Conservation (phyloP, 495 filamentous ascomycete species). For the Endocarpon pusillum region DNA sequence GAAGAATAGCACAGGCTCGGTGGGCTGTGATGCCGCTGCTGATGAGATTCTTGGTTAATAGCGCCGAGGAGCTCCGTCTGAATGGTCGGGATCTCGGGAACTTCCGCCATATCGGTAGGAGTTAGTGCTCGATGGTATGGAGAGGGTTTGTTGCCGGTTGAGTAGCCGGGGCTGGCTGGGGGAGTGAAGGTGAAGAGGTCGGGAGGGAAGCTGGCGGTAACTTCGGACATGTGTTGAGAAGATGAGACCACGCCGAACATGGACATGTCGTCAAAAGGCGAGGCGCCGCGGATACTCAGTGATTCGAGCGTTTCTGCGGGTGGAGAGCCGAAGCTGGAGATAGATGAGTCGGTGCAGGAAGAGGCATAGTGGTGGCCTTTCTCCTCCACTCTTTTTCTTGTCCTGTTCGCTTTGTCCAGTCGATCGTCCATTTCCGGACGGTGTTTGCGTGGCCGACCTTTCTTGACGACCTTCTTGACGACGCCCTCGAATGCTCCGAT, state of each 20-base stretch:
- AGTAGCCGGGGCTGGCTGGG: constrained; percentile 27
- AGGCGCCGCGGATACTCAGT: constrained; percentile 32
- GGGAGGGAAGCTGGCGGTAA: constrained; percentile 18
- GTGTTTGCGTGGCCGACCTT: constrained; percentile 48
- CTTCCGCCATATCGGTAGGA: constrained; percentile 10
- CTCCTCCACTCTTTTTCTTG: constrained; percentile 28
- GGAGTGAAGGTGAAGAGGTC: constrained; percentile 30
- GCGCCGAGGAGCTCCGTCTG: constrained; percentile 20
- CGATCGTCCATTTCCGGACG: constrained; percentile 49
- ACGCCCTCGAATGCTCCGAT: constrained; percentile 77
- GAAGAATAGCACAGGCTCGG: constrained; percentile 1
- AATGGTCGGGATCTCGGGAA: constrained; percentile 23
- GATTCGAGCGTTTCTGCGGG: constrained; percentile 21
- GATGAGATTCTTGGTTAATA: constrained; percentile 17
- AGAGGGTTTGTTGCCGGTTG: constrained; percentile 26
- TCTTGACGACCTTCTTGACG: constrained; percentile 50
- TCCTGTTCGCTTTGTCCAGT: constrained; percentile 40
- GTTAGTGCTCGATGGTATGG: constrained; percentile 28
- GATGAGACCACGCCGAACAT: constrained; percentile 26
- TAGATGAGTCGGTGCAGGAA: constrained; percentile 19
- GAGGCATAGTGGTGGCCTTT: constrained; percentile 15
- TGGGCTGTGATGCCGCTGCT: constrained; percentile 13
- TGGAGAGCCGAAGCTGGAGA: constrained; percentile 15
- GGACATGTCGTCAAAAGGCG: constrained; percentile 18
- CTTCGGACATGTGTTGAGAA: constrained; percentile 7